Evolutionary conservation across 1,139 yeast genomes (phyloP).

Genomic region (Saccharomycopsis hybrid): DNA sequence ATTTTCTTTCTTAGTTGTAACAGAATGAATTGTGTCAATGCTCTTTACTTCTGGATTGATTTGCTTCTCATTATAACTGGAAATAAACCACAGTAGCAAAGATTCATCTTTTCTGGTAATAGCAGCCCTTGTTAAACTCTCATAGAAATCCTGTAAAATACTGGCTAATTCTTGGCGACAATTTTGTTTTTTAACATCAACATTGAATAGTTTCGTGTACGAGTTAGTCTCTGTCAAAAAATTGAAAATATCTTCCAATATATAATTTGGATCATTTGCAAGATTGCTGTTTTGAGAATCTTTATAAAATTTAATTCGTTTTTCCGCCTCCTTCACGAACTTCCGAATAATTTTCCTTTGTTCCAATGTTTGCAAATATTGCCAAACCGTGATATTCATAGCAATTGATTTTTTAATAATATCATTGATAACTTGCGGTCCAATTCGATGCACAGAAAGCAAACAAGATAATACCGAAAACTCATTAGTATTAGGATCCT

Average conservation of each 20-base stretch:
- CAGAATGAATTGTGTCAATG: too few species aligned
- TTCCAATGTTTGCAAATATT: neutral
- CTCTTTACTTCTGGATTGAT: conserved; percentile 27
- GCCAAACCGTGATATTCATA: neutral
- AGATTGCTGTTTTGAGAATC: neutral
- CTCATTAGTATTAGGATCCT: conserved; percentile 27
- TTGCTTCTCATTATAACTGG: conserved; percentile 41
- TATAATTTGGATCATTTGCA: conserved; percentile 6
- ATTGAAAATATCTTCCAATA: conserved; percentile 4
- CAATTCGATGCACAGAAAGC: conserved; percentile 3
- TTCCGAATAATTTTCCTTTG: too few species aligned
- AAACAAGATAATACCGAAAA: conserved; percentile 10
- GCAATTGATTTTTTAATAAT: neutral
- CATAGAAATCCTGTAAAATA: conserved; percentile 29
- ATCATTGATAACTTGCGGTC: neutral
- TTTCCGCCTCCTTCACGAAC: conserved; percentile 13
- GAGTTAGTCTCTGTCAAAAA: conserved; percentile 2
- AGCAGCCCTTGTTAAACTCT: conserved; percentile 27
- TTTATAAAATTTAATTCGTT: neutral
- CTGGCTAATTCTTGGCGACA: too few species aligned
- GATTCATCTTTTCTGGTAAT: conserved; percentile 24
- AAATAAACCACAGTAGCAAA: conserved; percentile 37
- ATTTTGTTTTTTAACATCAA: too few species aligned
- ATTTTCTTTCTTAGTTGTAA: too few species aligned
- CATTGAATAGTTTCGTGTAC: conserved; percentile 3